Percentiles rank a stretch among this genome's conserved stretches.
Conservation (phyloP, 2,329 filamentous ascomycete species). For the Ophiocordyceps camponoti-floridani region DNA sequence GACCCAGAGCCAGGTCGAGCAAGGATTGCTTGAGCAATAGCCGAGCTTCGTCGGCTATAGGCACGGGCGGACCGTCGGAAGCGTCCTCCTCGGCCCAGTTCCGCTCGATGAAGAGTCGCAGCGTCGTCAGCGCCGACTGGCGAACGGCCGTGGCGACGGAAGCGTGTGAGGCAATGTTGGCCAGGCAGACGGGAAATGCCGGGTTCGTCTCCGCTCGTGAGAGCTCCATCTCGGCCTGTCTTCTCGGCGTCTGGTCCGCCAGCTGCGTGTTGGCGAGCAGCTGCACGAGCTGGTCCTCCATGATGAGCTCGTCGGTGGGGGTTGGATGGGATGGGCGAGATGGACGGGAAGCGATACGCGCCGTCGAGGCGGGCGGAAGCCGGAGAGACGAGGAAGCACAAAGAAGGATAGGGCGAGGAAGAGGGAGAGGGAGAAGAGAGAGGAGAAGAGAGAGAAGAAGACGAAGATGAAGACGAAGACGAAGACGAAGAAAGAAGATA, state of each 20-base stretch:
- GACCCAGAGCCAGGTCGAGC: slow-evolving; percentile 58
- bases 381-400: not conserved
- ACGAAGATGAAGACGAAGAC: no score
- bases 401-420: not conserved
- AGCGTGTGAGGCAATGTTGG: slow-evolving; percentile 62
- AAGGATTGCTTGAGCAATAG: slow-evolving; percentile 53
- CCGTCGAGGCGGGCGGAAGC: not conserved
- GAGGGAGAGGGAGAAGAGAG: no score
- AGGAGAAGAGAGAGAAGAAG: no score
- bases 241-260: slow-evolving; percentile 56
- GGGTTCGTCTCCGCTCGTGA: slow-evolving; percentile 49
- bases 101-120: slow-evolving; percentile 68
- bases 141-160: slow-evolving; percentile 58
- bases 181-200: slow-evolving; percentile 62
- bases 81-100: slow-evolving; percentile 69
- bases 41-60: slow-evolving; percentile 58
- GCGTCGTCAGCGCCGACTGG: slow-evolving; percentile 62
- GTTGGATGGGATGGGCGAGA: not conserved
- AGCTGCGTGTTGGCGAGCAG: slow-evolving; percentile 79
- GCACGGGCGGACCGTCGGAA: slow-evolving; percentile 42
- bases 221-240: slow-evolving; percentile 72
- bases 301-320: slow-evolving; percentile 18
- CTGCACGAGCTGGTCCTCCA: slow-evolving; percentile 86
- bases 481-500: no score
- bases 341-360: not conserved